Base-by-base conservation (phyloP, 768 basidiomycete genomes). In the Tylopilus subfusipes region DNA sequence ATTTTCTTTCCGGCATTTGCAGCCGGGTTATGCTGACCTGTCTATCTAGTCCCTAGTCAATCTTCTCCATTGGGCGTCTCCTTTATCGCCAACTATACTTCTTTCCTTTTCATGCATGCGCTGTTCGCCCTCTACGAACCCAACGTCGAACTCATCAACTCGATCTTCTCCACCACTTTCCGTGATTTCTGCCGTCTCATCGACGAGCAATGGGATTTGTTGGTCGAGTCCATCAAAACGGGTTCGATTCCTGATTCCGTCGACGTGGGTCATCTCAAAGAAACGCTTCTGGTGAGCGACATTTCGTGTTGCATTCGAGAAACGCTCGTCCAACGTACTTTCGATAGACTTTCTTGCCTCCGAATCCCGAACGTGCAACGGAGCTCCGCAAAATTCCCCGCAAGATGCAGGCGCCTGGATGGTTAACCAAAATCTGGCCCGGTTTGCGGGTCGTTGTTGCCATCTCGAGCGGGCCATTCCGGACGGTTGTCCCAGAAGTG, bases 391-490 rank as follows among this genome's bases (percentile, higher is more conserved):
- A 44, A 9, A 42, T 63, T 34, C 59, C 52, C 0, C 51, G 30
- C 3, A 19, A 55, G 2, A n/a, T 25, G 1, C 44, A 57, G 2
- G 50, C 57, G 0, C 51, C 53, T 1, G 61, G 61, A n/a, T 65
- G 63, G 61, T 45, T 68, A 5, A 59, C 56, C 16, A 61, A 55
- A 34, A 50, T 63, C 8, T 65, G 66, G 66, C 63, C 58, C 4
- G 48, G 38, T 4, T 19, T 67, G 19, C 53, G 48, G 7, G 54
- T 51, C 5, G 49, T 59, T 4, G 22, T 59, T 11, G 61, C 61
- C 36, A 67, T 63, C 31, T 65, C 60, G 14, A 63, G 65, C 18
- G 68, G 59, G 9, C 57, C 54, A 12, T 67, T 68, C 47, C 54
- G 45, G 24, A 68, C 48, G 18, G 58, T 67, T 2, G 58, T 63